Evolutionary conservation across 352 stramenopile genomes (phyloP), one percentile per base, ranked within the genome.

Genomic region (Pythium rhizo-oryzae): DNA sequence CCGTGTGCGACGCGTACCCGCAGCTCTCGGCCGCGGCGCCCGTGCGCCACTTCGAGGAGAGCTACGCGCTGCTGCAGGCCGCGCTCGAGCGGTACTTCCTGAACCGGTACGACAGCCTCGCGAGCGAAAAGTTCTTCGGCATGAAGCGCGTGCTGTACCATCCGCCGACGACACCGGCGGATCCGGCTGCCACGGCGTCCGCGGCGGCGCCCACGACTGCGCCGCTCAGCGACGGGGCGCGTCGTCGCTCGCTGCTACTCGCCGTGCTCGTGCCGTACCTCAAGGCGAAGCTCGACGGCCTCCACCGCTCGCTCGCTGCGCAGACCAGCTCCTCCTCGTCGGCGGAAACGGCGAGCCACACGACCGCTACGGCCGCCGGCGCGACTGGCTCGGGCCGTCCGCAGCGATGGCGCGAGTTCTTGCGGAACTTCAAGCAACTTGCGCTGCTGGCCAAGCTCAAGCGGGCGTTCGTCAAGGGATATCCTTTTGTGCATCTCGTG

Each of bases 111-210:
- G 86, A 94, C 61, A 83, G 83, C 58, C 63, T 94, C 30, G 77
- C 80, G n/a, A 89, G 77, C 4, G 88, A 96, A 72, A 90, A 91
- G 57, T 94, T 94, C 43, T 94, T 92, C 66, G 86, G 88, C 35
- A 93, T 96, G 77, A 94, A 94, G 70, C 85, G 88, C 53, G 84
- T 94, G 9, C 73, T 83, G 72, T 76, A 84, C 37, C 33, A 70
- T n/a, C 49, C 67, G 39, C 43, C n/a, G 6, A 65, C 35, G 1
- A 30, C 43, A 21, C 24, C 3, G 9, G 59, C 56, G 23, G 53
- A 59, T 23, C 58, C 59, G 0, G 50, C 51, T 4, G 53, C 56
- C 53, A 9, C 59, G 23, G 24, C 33, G 30, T 50, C 46, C 12
- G 23, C 56, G 15, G 8, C 37, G 25, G 47, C 65, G 8, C 67